Conservation (phyloP, 768 basidiomycete genomes). For the Lactifluus volemus region DNA sequence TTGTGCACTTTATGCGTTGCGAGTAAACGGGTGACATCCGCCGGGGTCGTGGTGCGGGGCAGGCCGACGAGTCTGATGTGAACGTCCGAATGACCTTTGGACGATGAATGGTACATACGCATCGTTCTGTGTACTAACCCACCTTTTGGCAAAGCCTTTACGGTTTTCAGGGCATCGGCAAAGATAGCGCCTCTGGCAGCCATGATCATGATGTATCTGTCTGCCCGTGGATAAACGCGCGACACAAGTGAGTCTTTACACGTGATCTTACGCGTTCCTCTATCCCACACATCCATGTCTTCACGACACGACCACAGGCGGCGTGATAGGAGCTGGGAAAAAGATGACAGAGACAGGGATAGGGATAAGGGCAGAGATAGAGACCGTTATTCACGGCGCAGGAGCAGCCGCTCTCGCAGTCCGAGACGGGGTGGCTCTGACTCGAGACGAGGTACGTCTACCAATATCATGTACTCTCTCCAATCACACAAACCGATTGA, state of each 20-base stretch:
- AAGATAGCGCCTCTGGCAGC: background rate
- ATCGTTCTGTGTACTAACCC: background rate
- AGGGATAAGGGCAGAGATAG: constrained; percentile 17
- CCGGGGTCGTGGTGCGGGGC: constrained; percentile 13
- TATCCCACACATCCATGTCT: constrained; percentile 22
- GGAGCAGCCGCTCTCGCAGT: constrained; percentile 22
- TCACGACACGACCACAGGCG: constrained; percentile 27
- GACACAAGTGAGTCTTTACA: background rate
- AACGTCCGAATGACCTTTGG: constrained; percentile 5
- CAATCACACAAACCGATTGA: background rate
- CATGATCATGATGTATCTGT: constrained; percentile 2
- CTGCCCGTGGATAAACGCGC: too few relatives aligned
- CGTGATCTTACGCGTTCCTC: constrained; percentile 7
- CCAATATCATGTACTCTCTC: background rate
- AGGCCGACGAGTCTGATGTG: constrained; percentile 14
- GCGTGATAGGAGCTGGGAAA: constrained; percentile 26
- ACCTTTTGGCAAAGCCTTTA: background rate
- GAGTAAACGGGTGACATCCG: constrained; percentile 17
- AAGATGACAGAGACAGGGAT: constrained; percentile 21
- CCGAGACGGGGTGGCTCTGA: constrained; percentile 17
- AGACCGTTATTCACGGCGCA: constrained; percentile 16
- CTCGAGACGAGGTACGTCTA: constrained; percentile 16
- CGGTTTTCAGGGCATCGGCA: background rate
- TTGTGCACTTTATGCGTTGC: constrained; percentile 9
- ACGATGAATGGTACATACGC: background rate